Base-by-base conservation (phyloP, 352 stramenopile genomes). In the Phytophthora melonis region DNA sequence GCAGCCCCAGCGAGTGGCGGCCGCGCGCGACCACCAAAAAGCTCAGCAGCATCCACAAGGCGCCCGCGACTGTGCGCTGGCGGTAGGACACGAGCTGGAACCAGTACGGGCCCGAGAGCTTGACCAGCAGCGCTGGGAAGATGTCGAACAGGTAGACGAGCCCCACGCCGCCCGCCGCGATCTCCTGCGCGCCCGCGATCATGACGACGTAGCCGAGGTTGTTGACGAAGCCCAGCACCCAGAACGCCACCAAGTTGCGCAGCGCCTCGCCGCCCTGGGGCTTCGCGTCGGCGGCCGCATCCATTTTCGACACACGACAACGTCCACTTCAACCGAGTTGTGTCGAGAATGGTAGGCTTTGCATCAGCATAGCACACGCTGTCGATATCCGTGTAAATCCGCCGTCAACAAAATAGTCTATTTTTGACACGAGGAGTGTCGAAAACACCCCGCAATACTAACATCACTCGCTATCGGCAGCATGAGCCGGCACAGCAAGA, bases 171-270 rank as follows among this genome's bases (percentile, higher is more conserved):
- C 92, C 93, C 2, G 94, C 85, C 23, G 81, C 83, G 74, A 99
- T 98, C 68, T 93, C 87, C 67, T 98, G 97, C 27, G 97, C 97
- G 50, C 89, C 87, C 0, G 97, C 95, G 66, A 98, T 96, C 94
- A 99, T 98, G 59, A 98, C 90, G 43, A 98, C 93, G 72, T 97
- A 99, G 49, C 83, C 87, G 53, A 96, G 75, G 73, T 98, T 98
- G 80, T 98, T 99, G 45, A 98, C 65, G 43, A 98, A 84, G 39
- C 96, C 96, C 21, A 98, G 77, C 39, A 95, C 66, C 91, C 91
- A 98, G 73, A 99, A 99, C 18, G 90, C 91, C 52, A 80, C 56
- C 36, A 95, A 71, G 68, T 94, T 94, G 68, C 84, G 86, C 60
- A 78, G 57, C 70, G 74, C 54, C 72, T 92, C 86, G 53, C 58